phyloP scores from a whole-genome alignment of 2,329 filamentous ascomycete species.

The Exophiala calicioides region DNA sequence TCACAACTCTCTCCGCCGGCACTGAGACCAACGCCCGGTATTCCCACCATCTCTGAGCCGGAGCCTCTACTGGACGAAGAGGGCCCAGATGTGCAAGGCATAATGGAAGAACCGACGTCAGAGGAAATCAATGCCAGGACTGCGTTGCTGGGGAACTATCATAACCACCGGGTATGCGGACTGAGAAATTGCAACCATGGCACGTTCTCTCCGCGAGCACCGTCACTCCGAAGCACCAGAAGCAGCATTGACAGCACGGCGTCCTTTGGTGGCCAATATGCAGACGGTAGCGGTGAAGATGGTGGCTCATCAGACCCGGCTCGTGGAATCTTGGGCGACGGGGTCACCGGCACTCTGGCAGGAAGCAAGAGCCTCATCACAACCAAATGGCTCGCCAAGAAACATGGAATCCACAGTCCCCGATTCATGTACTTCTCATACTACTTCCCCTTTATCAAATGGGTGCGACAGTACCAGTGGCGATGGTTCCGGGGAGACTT shows the following conservation, averaged over 20 bases:
- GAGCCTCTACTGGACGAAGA: conserved; percentile 18
- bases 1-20: conserved; percentile 12
- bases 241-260: conserved; percentile 34
- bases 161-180: conserved; percentile 41
- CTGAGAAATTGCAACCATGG: conserved; percentile 65
- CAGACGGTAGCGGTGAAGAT: conserved; percentile 25
- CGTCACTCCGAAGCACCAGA: conserved; percentile 48
- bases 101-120: conserved; percentile 25
- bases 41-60: conserved; percentile 19
- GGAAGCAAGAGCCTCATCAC: conserved; percentile 59
- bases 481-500: conserved; percentile 83
- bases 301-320: conserved; percentile 30
- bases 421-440: conserved; percentile 86
- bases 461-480: conserved; percentile 84
- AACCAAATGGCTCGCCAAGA: conserved; percentile 69
- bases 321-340: conserved; percentile 44
- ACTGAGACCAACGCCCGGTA: conserved; percentile 7
- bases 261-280: conserved; percentile 30
- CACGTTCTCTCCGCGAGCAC: conserved; percentile 70
- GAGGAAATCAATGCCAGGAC: conserved; percentile 38
- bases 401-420: conserved; percentile 72
- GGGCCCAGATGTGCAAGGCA: conserved; percentile 8
- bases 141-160: conserved; percentile 43
- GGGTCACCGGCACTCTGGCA: conserved; percentile 47
- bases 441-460: conserved; percentile 87